Evolutionary conservation across 2,329 filamentous ascomycete genomes (phyloP), one percentile per base, ranked within the genome.

Genomic region (Mycosphaerella sp.): DNA sequence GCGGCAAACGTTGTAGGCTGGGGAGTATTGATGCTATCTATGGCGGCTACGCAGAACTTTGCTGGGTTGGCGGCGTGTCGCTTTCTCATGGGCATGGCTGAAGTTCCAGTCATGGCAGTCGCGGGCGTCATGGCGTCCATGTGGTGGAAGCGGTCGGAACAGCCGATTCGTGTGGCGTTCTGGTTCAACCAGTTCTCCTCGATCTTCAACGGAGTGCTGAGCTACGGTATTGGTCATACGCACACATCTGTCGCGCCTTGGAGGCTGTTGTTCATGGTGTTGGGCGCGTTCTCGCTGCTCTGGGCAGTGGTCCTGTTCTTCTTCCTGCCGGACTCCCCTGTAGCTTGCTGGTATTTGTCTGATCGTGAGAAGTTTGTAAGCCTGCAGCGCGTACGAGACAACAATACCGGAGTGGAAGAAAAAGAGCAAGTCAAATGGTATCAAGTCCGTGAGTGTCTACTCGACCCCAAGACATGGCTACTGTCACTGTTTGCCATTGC

Each of bases 391-490:
- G 45, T 55, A 10, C 36, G 45, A 40, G 40, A 13, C 1, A 55
- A 57, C 39, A 52, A 55, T 16, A 52, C 50, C 25, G 57, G 57
- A 13, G 41, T 57, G 30, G 47, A 55, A 25, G 40, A 54, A 27
- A 55, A 55, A 42, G 13, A n/a, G 5, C 28, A 10, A 10, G 50
- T 54, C 14, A 76, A 77, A 57, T 76, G 74, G 74, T 66, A 72
- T 3, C 74, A 78, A 54, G 71, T 81, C 2, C 66, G 70, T 42
- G 81, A 85, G 59, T 71, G 79, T 0, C 63, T 77, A 8, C 54
- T 73, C 0, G 81, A 84, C 53, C 59, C 72, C 14, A 82, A 84
- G 63, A 80, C 79, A 0, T 84, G 78, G 77, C 41, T 55, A 12
- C 28, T 58, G 3, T 41, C 51, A 6, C 21, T 56, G 5, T 56